phyloP scores from a whole-genome alignment of 2,329 filamentous ascomycete genomes.

The Daldinia sp. region DNA sequence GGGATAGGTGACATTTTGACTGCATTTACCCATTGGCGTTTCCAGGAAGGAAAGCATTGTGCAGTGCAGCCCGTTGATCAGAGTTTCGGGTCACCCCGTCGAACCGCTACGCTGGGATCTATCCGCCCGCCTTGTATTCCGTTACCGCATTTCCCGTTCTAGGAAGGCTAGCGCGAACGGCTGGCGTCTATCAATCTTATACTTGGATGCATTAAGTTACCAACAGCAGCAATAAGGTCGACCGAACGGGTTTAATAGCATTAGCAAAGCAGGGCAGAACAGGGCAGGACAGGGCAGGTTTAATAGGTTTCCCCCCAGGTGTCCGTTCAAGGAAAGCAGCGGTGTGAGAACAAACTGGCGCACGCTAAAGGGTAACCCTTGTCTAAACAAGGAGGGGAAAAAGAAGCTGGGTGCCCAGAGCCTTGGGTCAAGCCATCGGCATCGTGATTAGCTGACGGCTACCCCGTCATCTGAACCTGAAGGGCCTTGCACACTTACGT shows the following conservation, averaged over 20 bases:
- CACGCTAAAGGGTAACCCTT: slow-evolving; percentile 32
- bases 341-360: slow-evolving; percentile 43
- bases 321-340: slow-evolving; percentile 41
- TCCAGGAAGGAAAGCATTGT: slow-evolving; percentile 28
- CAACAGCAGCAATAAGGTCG: slow-evolving; percentile 31
- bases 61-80: slow-evolving; percentile 42
- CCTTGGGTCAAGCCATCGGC: slow-evolving; percentile 43
- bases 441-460: slow-evolving; percentile 42
- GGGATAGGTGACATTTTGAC: slow-evolving; percentile 29
- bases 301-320: slow-evolving; percentile 20
- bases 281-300: slow-evolving; percentile 13
- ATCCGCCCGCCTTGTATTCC: slow-evolving; percentile 47
- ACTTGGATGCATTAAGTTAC: slow-evolving; percentile 41
- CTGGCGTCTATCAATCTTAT: slow-evolving; percentile 37
- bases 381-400: slow-evolving; percentile 38
- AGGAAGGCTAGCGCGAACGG: slow-evolving; percentile 40
- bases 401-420: slow-evolving; percentile 43
- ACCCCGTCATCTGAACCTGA: slow-evolving; percentile 44
- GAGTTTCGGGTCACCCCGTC: slow-evolving; percentile 47
- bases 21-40: slow-evolving; percentile 30
- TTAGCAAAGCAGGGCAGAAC: slow-evolving; percentile 10
- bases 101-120: slow-evolving; percentile 47
- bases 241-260: slow-evolving; percentile 41
- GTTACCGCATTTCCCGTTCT: slow-evolving; percentile 44
- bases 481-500: slow-evolving; percentile 43